Percentiles rank a stretch among this genome's conserved stretches.
phyloP scores from a whole-genome alignment of 2,329 filamentous ascomycete species.

The Aspergillus hiratsukae region DNA sequence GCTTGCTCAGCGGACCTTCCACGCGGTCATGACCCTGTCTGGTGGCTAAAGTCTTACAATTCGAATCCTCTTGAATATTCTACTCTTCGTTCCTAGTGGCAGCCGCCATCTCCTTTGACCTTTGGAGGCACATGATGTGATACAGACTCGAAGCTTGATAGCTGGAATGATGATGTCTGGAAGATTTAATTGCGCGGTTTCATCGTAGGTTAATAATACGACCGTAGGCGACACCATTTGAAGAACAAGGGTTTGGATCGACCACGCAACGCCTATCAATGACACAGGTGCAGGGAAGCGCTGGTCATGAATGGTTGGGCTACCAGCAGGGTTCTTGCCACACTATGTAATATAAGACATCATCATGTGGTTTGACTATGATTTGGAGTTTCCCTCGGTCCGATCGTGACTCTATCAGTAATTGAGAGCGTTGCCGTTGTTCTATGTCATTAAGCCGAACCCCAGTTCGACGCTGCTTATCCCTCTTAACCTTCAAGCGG shows the following conservation, averaged over 20 bases:
- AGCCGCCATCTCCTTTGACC: background rate
- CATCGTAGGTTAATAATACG: background rate
- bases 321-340: background rate
- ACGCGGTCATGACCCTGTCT: slow-evolving; percentile 6
- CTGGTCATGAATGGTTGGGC: background rate
- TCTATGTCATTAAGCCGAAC: background rate
- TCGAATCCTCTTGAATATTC: background rate
- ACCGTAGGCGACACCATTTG: background rate
- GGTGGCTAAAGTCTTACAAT: slow-evolving; percentile 12
- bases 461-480: background rate
- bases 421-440: too few relatives aligned
- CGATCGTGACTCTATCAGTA: too few relatives aligned
- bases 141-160: background rate
- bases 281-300: background rate
- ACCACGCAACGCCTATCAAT: background rate
- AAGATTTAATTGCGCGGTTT: background rate
- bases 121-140: background rate
- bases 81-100: background rate
- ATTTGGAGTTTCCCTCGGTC: background rate
- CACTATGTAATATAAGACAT: background rate
- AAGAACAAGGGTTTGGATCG: too few relatives aligned
- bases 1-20: slow-evolving; percentile 2
- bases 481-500: background rate
- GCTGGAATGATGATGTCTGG: background rate
- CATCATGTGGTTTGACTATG: background rate